Evolutionary conservation across 805 yeast species (phyloP).

Genomic region (Komagataella phaffii): DNA sequence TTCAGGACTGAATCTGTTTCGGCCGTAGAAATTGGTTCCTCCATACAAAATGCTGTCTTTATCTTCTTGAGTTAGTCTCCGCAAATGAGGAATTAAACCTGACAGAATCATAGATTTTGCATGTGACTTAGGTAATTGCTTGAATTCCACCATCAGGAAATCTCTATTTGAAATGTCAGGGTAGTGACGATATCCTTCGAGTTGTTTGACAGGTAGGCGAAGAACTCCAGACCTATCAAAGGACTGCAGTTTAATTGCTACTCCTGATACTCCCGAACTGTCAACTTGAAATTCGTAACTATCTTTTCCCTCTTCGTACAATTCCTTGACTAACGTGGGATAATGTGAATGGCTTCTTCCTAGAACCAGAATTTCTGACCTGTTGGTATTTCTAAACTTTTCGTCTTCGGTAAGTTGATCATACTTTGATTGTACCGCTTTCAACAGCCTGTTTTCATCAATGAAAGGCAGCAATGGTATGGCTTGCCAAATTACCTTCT

Average conservation of each 20-base stretch:
- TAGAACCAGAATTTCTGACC: slow-evolving; percentile 55
- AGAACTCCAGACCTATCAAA: slow-evolving; percentile 25
- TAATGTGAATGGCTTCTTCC: slow-evolving; percentile 48
- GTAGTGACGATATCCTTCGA: slow-evolving; percentile 11
- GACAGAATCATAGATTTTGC: slow-evolving; percentile 78
- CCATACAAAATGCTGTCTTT: slow-evolving; percentile 45
- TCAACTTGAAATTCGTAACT: slow-evolving; percentile 28
- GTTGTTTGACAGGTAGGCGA: slow-evolving; percentile 20
- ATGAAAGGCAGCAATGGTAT: slow-evolving; percentile 84
- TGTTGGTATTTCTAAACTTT: slow-evolving; percentile 50
- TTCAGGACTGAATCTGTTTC: slow-evolving; percentile 7
- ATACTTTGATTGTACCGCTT: slow-evolving; percentile 55
- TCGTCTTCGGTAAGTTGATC: slow-evolving; percentile 55
- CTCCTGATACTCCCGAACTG: slow-evolving; percentile 48
- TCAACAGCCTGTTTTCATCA: slow-evolving; percentile 63
- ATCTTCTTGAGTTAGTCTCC: slow-evolving; percentile 57
- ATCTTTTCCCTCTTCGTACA: slow-evolving; percentile 26
- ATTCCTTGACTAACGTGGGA: slow-evolving; percentile 18
- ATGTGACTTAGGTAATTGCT: slow-evolving; percentile 42
- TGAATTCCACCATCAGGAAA: slow-evolving; percentile 34
- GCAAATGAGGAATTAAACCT: slow-evolving; percentile 56
- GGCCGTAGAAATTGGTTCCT: slow-evolving; percentile 14
- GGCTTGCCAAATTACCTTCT: slow-evolving; percentile 92
- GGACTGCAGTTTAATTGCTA: slow-evolving; percentile 24
- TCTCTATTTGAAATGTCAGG: slow-evolving; percentile 25